A percentile compares a stretch with the other conserved stretches of the same genome.
Conservation (phyloP, 2,329 filamentous ascomycete genomes). For the Aspergillus puulaauensis region DNA sequence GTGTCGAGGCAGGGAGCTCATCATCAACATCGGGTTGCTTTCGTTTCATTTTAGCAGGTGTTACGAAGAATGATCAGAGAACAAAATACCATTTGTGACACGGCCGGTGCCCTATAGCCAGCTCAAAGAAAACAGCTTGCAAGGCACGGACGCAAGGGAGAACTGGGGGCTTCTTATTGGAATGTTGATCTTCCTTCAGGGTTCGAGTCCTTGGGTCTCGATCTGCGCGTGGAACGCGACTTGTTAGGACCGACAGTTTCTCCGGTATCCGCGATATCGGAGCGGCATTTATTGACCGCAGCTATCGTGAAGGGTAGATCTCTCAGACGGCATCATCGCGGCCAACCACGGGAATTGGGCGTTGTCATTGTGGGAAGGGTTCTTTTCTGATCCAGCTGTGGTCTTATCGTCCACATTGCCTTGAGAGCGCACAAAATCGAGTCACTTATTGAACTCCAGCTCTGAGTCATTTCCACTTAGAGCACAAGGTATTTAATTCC, state of each 20-base stretch:
- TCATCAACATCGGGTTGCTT: slow-evolving; percentile 41
- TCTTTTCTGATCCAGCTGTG: slow-evolving; percentile 3
- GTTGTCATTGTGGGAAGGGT: not conserved
- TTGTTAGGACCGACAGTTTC: slow-evolving; percentile 26
- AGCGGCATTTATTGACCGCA: slow-evolving; percentile 15
- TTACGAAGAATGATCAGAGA: slow-evolving; percentile 6
- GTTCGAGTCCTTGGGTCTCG: slow-evolving; percentile 10
- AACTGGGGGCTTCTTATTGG: slow-evolving; percentile 1
- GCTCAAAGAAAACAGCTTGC: slow-evolving; percentile 1
- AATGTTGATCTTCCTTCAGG: slow-evolving; percentile 15
- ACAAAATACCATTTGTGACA: slow-evolving; percentile 31
- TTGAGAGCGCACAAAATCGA: not conserved
- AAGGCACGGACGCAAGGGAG: slow-evolving; percentile 25
- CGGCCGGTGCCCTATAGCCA: not conserved
- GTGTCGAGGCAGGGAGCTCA: slow-evolving; percentile 36
- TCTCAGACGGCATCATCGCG: not conserved
- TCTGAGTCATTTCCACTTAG: slow-evolving; percentile 10
- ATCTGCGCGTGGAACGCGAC: slow-evolving; percentile 20
- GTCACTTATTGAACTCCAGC: not conserved
- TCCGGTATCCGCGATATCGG: slow-evolving; percentile 33
- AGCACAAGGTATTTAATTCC: not conserved
- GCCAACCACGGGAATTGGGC: slow-evolving; percentile 1
- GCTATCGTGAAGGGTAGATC: slow-evolving; percentile 8
- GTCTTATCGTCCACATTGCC: slow-evolving; percentile 7
- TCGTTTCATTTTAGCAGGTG: slow-evolving; percentile 40